phyloP scores from a whole-genome alignment of 345 rosid genomes.

The Syzygium aromaticum region DNA sequence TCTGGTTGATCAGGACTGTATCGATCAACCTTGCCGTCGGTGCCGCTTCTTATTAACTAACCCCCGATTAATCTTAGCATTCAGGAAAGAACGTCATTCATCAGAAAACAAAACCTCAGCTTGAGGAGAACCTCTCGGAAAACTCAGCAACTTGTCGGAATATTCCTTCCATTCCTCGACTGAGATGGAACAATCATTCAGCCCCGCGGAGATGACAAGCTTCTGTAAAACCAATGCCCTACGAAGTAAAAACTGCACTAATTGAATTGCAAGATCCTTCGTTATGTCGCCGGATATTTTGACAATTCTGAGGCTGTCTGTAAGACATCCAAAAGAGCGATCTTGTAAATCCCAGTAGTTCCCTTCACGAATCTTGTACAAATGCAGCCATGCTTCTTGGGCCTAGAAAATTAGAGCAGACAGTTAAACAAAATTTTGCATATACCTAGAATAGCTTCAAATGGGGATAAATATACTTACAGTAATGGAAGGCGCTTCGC shows the following conservation, averaged over 20 bases:
- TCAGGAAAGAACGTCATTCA: neutral
- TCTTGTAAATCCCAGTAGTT: neutral
- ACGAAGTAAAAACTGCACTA: neutral
- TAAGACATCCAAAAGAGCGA: neutral
- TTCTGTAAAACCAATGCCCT: constrained; percentile 3
- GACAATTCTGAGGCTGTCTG: neutral
- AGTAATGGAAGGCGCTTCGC: neutral
- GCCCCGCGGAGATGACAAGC: neutral
- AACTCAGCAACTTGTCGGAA: neutral
- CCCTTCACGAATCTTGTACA: neutral
- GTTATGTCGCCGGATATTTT: neutral
- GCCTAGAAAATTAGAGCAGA: neutral
- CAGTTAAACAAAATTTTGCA: neutral
- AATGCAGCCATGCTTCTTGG: neutral
- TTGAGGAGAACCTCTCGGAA: constrained; percentile 2
- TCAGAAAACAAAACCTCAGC: neutral
- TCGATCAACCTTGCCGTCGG: neutral
- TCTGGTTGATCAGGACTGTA: neutral
- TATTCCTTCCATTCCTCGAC: neutral
- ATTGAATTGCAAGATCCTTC: neutral
- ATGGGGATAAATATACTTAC: neutral
- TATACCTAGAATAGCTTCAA: neutral
- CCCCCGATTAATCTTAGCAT: neutral
- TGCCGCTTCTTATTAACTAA: neutral
- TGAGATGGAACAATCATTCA: neutral